These are phyloP conservation scores for Tuber borchii DNA, from an alignment of 495 filamentous ascomycete genomes.

Conservation along the genomic window DNA sequence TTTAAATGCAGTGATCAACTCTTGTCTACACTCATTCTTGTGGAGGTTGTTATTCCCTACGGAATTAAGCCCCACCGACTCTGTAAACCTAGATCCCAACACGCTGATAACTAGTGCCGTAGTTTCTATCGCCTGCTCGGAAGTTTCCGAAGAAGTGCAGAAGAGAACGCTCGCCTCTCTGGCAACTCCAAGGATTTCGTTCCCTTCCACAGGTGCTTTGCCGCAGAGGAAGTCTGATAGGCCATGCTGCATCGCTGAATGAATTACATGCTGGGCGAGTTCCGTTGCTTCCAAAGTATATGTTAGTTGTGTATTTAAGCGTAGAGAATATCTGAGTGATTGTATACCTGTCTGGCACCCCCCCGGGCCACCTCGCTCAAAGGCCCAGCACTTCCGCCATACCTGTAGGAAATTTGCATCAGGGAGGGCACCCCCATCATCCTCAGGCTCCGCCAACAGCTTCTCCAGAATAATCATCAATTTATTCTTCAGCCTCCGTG, in stretches of 20 bases:
- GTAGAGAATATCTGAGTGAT: background rate
- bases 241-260: background rate
- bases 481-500: slow-evolving; percentile 6
- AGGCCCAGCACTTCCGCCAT: slow-evolving; percentile 34
- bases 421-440: background rate
- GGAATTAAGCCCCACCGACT: background rate
- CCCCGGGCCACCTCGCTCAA: slow-evolving; percentile 12
- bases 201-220: background rate
- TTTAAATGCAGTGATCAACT: slow-evolving; percentile 15
- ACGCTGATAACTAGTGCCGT: slow-evolving; percentile 29
- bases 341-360: background rate
- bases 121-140: slow-evolving; percentile 25
- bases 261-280: background rate
- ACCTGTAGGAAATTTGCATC: slow-evolving; percentile 8
- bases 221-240: background rate
- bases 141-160: slow-evolving; percentile 21
- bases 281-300: background rate
- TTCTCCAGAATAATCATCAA: slow-evolving; percentile 6
- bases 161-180: slow-evolving; percentile 27
- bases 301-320: background rate
- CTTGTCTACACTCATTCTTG: background rate
- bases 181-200: background rate
- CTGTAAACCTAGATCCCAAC: slow-evolving; percentile 12
- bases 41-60: background rate
- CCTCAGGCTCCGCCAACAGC: background rate